Evolutionary conservation across 2,329 filamentous ascomycete species (phyloP).

Genomic region (Epichloe elymi): DNA sequence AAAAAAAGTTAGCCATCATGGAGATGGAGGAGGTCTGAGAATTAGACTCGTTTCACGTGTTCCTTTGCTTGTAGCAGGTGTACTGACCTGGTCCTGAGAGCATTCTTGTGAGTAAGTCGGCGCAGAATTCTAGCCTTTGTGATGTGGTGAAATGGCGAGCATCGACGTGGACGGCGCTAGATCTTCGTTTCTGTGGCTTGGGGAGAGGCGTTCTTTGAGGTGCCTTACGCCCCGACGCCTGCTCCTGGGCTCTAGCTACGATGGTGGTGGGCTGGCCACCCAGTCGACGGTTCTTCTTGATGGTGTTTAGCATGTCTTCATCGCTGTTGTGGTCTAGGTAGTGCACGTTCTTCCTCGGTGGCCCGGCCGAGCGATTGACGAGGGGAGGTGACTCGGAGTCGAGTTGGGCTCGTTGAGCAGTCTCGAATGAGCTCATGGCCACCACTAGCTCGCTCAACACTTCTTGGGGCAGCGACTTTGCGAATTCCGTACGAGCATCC

Average conservation of each 20-base stretch:
- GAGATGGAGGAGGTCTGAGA: not conserved
- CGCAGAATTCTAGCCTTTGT: slow-evolving; percentile 44
- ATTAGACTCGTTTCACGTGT: not conserved
- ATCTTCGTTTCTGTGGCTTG: slow-evolving; percentile 24
- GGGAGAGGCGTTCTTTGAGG: slow-evolving; percentile 15
- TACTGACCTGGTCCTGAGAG: slow-evolving; percentile 43
- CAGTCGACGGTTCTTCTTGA: slow-evolving; percentile 31
- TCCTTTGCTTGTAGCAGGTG: not conserved
- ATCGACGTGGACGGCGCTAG: slow-evolving; percentile 19
- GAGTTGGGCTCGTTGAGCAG: slow-evolving; percentile 13
- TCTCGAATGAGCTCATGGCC: slow-evolving; percentile 43
- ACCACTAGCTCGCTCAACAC: slow-evolving; percentile 50
- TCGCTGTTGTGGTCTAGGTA: slow-evolving; percentile 20
- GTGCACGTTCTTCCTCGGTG: slow-evolving; percentile 33
- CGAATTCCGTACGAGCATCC: slow-evolving; percentile 42
- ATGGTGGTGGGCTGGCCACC: slow-evolving; percentile 9
- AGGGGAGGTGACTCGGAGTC: slow-evolving; percentile 10
- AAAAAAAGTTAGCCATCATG: not conserved
- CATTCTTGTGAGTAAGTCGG: slow-evolving; percentile 46
- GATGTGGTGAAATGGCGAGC: slow-evolving; percentile 20
- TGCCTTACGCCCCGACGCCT: slow-evolving; percentile 16
- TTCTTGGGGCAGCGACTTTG: slow-evolving; percentile 46
- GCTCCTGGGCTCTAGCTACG: slow-evolving; percentile 10
- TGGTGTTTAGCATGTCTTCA: slow-evolving; percentile 8
- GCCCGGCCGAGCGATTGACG: slow-evolving; percentile 8